Percentiles rank a stretch among this genome's conserved stretches.
These are phyloP conservation scores for Primulina huaijiensis DNA, from an alignment of 257 asterid species.

Conservation along the genomic window DNA sequence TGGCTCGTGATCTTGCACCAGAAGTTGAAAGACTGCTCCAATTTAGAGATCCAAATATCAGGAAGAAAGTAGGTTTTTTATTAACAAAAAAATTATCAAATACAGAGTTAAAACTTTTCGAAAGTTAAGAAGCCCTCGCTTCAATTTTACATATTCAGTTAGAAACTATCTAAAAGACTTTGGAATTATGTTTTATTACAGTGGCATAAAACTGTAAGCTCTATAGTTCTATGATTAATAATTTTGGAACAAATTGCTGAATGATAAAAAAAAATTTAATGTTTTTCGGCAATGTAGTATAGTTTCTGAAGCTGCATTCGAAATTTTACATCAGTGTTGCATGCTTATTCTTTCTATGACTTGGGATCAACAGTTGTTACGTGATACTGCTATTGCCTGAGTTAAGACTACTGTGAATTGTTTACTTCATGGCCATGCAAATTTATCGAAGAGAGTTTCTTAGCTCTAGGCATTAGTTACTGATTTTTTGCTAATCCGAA, in stretches of 20 bases:
- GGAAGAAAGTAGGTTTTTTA: conserved; percentile 74
- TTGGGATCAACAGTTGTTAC: no score
- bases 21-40: conserved; percentile 94
- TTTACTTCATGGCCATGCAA: not conserved
- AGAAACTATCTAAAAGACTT: not conserved
- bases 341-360: not conserved
- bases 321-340: not conserved
- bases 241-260: not conserved
- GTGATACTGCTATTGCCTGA: not conserved
- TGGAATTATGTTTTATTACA: not conserved
- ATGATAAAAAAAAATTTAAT: no score
- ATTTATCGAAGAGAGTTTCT: not conserved
- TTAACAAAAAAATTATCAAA: not conserved
- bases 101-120: not conserved
- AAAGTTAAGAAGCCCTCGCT: not conserved
- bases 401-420: not conserved
- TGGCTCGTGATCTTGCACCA: conserved; percentile 99
- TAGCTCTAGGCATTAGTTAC: not conserved
- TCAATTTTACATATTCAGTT: not conserved
- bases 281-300: not conserved
- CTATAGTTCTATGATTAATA: not conserved
- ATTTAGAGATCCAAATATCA: conserved; percentile 92
- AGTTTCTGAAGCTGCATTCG: not conserved
- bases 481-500: not conserved
- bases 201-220: not conserved